Conservation (phyloP, 768 basidiomycete species). For the Albatrellus ellisii region DNA sequence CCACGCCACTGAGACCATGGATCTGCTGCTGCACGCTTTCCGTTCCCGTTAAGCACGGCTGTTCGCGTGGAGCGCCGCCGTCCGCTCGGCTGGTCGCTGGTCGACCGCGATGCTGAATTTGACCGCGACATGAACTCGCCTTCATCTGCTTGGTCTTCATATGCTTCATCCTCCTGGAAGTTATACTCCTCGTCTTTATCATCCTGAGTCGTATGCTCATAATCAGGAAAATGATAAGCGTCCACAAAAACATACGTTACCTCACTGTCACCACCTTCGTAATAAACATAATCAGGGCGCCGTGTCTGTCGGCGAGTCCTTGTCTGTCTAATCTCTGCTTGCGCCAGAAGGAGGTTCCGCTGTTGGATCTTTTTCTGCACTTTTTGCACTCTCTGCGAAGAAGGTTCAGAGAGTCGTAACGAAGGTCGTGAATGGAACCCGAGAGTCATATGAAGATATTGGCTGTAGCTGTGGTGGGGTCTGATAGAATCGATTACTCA, state of each 20-base stretch:
- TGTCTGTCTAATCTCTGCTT: constrained; percentile 69
- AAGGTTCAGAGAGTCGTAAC: constrained; percentile 3
- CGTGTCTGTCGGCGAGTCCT: constrained; percentile 62
- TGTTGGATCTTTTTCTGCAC: constrained; percentile 61
- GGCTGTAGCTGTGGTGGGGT: constrained; percentile 3
- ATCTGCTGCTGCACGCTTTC: constrained; percentile 37
- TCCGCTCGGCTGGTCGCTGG: constrained; percentile 9
- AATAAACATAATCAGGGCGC: constrained; percentile 74
- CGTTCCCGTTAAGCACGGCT: constrained; percentile 26
- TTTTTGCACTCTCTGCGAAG: constrained; percentile 52
- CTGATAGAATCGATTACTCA: constrained; percentile 28
- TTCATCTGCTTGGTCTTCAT: constrained; percentile 38
- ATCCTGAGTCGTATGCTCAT: constrained; percentile 54
- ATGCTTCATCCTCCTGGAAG: constrained; percentile 11
- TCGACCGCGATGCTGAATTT: constrained; percentile 10
- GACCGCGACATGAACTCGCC: constrained; percentile 26
- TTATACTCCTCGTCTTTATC: constrained; percentile 37
- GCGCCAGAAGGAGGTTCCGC: constrained; percentile 46
- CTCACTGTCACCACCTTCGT: constrained; percentile 51
- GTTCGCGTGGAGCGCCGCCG: constrained; percentile 31
- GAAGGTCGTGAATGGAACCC: too few relatives aligned
- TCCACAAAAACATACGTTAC: constrained; percentile 22
- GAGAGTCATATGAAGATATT: too few relatives aligned
- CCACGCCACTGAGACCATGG: constrained; percentile 54
- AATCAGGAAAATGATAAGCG: constrained; percentile 16